A percentile compares a stretch with the other conserved stretches of the same genome.
Conservation (phyloP, 1,284 basidiomycete genomes). For the Ustilago trichophora region DNA sequence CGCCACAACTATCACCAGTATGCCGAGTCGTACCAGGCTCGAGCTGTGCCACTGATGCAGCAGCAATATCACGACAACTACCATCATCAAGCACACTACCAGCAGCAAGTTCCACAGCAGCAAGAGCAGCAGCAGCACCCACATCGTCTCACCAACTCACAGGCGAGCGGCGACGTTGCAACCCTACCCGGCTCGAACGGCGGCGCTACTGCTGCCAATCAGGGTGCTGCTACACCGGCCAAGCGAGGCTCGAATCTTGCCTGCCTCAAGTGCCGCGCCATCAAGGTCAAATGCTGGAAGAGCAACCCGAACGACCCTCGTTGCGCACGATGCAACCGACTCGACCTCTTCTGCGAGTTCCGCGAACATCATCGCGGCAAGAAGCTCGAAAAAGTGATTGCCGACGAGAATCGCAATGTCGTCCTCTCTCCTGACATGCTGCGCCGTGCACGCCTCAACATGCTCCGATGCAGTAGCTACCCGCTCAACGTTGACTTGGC, state of each 20-base stretch:
- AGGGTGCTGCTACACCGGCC: slow-evolving; percentile 4
- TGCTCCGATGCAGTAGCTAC: slow-evolving; percentile 33
- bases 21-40: too few species aligned
- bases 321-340: slow-evolving; percentile 38
- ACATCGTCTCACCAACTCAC: not conserved
- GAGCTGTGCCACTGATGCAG: slow-evolving; percentile 1
- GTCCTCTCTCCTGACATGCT: slow-evolving; percentile 22
- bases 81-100: not conserved
- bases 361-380: slow-evolving; percentile 47
- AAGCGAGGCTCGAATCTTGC: slow-evolving; percentile 46
- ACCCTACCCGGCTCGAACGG: too few species aligned
- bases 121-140: slow-evolving; percentile 20
- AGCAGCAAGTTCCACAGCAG: slow-evolving; percentile 2
- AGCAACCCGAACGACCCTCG: slow-evolving; percentile 34
- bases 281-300: too few species aligned
- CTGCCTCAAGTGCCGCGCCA: slow-evolving; percentile 48
- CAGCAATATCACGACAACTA: slow-evolving; percentile 3
- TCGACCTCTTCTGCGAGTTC: slow-evolving; percentile 45
- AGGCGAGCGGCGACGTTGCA: not conserved
- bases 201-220: too few species aligned
- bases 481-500: slow-evolving; percentile 28
- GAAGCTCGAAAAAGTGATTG: slow-evolving; percentile 43
- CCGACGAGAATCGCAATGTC: slow-evolving; percentile 31
- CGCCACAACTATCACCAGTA: too few species aligned
- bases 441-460: slow-evolving; percentile 7